Evolutionary conservation across 1,284 basidiomycete genomes (phyloP).

Genomic region (Chiua sp.): DNA sequence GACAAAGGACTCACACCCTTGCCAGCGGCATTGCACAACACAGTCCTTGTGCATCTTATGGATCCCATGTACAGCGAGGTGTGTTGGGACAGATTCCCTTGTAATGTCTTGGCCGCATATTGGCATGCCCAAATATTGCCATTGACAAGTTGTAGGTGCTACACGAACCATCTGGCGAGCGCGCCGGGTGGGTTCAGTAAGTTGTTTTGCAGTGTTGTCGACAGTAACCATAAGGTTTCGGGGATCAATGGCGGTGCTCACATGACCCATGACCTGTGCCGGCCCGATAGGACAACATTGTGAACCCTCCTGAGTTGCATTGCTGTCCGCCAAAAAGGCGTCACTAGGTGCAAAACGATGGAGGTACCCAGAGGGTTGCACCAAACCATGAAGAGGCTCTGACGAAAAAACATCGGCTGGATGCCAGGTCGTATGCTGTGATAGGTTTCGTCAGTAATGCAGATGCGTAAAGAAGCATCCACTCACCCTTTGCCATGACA

Average conservation of each 20-base stretch:
- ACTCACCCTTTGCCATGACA: constrained; percentile 15
- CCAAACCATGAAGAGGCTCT: not conserved
- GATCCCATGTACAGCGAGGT: constrained; percentile 25
- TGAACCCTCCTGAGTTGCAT: not conserved
- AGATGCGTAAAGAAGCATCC: not conserved
- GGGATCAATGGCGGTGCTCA: constrained; percentile 3
- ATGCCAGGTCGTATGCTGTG: constrained; percentile 5
- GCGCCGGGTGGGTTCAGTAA: not conserved
- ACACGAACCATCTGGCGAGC: not conserved
- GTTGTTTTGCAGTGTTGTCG: not conserved
- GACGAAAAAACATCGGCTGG: constrained; percentile 1
- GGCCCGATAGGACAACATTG: not conserved
- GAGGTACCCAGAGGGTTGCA: not conserved
- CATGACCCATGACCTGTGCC: not conserved
- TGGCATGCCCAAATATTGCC: constrained; percentile 4
- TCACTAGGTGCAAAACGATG: not conserved
- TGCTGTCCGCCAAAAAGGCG: not conserved
- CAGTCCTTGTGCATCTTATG: not conserved
- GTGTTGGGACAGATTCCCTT: not conserved
- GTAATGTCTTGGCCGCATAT: constrained; percentile 14
- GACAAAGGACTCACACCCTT: constrained; percentile 2
- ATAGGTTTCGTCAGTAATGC: not conserved
- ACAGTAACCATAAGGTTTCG: not conserved
- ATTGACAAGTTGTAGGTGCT: constrained; percentile 2
- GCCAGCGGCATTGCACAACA: constrained; percentile 18